Base-by-base conservation (phyloP, 345 rosid genomes). In the Lagerstroemia speciosa region DNA sequence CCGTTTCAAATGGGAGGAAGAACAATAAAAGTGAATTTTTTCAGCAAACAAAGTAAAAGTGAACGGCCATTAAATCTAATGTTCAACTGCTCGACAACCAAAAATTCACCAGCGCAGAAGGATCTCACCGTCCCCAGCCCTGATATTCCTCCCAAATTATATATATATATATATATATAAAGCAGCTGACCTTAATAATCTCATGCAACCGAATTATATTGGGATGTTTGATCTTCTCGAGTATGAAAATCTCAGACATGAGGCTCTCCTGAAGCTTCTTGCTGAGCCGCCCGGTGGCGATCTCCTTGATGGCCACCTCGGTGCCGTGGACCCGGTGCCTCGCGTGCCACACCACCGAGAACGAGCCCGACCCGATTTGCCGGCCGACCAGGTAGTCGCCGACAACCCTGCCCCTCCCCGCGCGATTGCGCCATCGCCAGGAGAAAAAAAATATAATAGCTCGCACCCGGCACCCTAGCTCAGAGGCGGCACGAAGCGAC, bases 291-390 rank as follows among this genome's bases (percentile, higher is more conserved):
- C 16, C 67, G 29, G 45, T 36, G 46, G 27, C 46, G 67, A 64
- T 64, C 45, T 64, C 67, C 67, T 64, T 95, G 62, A 95, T 95
- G 66, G 98, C 99, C 57, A 95, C 99, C 64, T 84, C 90, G 34
- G 92, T 90, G 66, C 96, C 97, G 62, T 92, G 93, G 68, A 85
- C 84, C 30, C 89, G 82, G 79, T 95, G 99, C 77, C 90, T 80
- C 37, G 92, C 99, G 37, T 87, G 96, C 87, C 92, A 95, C 17
- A 95, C 98, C 26, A 83, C 86, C 1, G 99, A 95, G 86, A 92
- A 95, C 33, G 99, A 95, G 77, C 99, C 98, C 67, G 93, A 95
- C 68, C 99, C 99, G 79, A 94, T 89, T 82, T 89, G 85, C 41
- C 81, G 75, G 32, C 99, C 92, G 29, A 90, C 87, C 73, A 78